Percentiles rank a stretch among this genome's conserved stretches.
phyloP scores from a whole-genome alignment of 2,329 filamentous ascomycete genomes.

The Fusarium irregulare region DNA sequence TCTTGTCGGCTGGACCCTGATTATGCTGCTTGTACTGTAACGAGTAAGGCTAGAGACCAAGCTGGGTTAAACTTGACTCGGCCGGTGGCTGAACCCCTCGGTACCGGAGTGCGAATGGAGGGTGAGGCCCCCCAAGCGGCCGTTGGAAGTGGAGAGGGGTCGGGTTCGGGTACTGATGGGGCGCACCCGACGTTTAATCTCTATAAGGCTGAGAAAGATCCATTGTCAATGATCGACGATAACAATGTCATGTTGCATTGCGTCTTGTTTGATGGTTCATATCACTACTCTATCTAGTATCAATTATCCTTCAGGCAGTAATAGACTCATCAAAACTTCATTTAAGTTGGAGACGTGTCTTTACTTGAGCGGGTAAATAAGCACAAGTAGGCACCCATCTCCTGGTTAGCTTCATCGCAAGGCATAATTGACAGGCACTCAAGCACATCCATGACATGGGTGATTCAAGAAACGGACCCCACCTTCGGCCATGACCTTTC shows the following conservation, averaged over 20 bases:
- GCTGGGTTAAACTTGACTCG: neutral
- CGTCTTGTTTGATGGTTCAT: too few relatives aligned
- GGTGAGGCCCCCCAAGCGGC: constrained; percentile 3
- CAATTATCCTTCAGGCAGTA: neutral
- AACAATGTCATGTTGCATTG: neutral
- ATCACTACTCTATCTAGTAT: neutral
- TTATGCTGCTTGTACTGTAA: constrained; percentile 1
- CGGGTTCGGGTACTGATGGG: constrained; percentile 9
- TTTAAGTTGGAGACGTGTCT: neutral
- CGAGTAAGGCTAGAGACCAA: neutral
- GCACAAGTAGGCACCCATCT: neutral
- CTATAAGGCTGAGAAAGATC: constrained; percentile 22
- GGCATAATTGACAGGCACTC: constrained; percentile 13
- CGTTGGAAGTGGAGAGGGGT: constrained; percentile 7
- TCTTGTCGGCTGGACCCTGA: neutral
- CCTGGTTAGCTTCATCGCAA: neutral
- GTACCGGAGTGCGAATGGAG: constrained; percentile 2
- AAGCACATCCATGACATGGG: constrained; percentile 5
- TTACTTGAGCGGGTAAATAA: neutral
- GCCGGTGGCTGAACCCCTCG: constrained; percentile 1
- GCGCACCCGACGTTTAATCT: constrained; percentile 13
- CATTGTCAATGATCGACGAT: neutral
- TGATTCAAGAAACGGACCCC: constrained; percentile 22
- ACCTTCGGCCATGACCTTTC: constrained; percentile 7
- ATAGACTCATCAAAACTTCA: neutral